phyloP scores from a whole-genome alignment of 305 asterid genomes.

The Fraxinus xanthoxyloides region DNA sequence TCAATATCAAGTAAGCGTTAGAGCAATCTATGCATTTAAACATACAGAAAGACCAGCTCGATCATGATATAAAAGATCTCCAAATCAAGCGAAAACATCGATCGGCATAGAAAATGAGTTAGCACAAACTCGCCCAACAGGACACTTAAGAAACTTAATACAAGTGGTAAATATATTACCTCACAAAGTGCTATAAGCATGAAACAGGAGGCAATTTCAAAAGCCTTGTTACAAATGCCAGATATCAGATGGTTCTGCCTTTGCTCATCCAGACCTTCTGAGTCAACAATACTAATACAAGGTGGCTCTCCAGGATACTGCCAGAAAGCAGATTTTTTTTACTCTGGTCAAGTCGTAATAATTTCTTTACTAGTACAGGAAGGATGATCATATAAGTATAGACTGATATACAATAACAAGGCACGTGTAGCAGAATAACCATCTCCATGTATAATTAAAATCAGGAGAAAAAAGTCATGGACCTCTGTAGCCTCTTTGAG shows the following conservation, averaged over 20 bases:
- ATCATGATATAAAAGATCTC: not conserved
- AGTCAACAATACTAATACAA: slow-evolving; percentile 54
- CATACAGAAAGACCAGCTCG: not conserved
- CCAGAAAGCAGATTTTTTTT: slow-evolving; percentile 24
- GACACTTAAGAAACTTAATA: slow-evolving; percentile 13
- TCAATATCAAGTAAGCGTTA: not conserved
- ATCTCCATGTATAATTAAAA: not conserved
- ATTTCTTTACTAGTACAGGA: not conserved
- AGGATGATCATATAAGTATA: not conserved
- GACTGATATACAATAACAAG: not conserved
- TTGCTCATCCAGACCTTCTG: slow-evolving; percentile 87
- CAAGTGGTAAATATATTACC: slow-evolving; percentile 41
- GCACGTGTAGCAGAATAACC: not conserved
- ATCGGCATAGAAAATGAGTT: not conserved
- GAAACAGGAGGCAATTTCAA: slow-evolving; percentile 64
- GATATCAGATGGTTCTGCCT: slow-evolving; percentile 59
- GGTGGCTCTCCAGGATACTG: slow-evolving; percentile 96
- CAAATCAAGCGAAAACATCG: slow-evolving; percentile 1
- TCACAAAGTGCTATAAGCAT: slow-evolving; percentile 96
- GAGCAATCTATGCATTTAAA: not conserved
- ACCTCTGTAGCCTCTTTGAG: slow-evolving; percentile 2
- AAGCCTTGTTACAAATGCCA: slow-evolving; percentile 55
- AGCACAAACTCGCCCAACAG: not conserved
- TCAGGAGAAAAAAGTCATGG: not conserved
- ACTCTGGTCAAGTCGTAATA: not conserved